Base-by-base conservation (phyloP, 305 asterid species). In the Fraxinus dipetala region DNA sequence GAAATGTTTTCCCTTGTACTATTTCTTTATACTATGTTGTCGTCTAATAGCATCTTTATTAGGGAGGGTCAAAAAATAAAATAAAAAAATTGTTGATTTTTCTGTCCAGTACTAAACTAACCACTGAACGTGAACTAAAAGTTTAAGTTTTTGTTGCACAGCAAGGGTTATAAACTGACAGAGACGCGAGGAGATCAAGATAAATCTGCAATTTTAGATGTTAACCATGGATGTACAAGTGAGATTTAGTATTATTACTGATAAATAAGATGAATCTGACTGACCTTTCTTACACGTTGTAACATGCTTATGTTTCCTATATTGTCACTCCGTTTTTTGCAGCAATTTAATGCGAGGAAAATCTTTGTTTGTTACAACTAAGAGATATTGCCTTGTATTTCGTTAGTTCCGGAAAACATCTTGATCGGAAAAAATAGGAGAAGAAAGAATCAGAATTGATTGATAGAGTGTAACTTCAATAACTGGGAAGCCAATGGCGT, bases 391-490 rank as follows among this genome's bases (percentile, higher is more conserved):
- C 4, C 16, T 61, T 61, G 70, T 13, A 61, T 61, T 18, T 54
- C 3, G 26, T 20, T 61, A 22, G 13, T 61, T 61, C 70, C 70
- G 10, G 24, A 61, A 20, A 59, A 18, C 69, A 59, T 59, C 36
- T 45, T 14, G n/a, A 28, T 77, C 65, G 75, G 81, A 76, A 79
- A 88, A 88, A 88, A n/a, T 22, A 61, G 26, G 28, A 18, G 31
- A 61, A 8, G 14, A 61, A 22, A 73, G 73, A 36, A 31, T 51
- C 82, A 70, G 78, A 81, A 79, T 82, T 80, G 10, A 18, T 80
- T 80, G 73, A 51, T 80, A n/a, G 69, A 77, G 45, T 72, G 30
- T 78, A 5, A 40, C 65, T 28, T 65, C 48, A 48, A 36, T 40
- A 67, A 61, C 43, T 73, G 69, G 78, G 79, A 80, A 78, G 80